Base-by-base conservation (phyloP, 345 rosid species). In the Diplotaxis tenuifolia region DNA sequence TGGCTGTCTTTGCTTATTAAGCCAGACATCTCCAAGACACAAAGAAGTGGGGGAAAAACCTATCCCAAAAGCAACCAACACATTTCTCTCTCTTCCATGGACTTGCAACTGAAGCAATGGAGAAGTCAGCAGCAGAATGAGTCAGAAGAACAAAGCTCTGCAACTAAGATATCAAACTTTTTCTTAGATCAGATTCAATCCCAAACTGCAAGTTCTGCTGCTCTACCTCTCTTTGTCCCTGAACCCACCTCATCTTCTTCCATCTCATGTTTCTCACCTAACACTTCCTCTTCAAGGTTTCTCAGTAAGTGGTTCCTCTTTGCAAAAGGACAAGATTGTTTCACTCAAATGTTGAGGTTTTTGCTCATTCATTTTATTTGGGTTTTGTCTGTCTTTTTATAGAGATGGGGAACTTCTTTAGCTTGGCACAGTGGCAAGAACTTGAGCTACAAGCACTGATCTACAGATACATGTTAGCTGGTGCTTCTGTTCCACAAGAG, bases 71-170 rank as follows among this genome's bases (percentile, higher is more conserved):
- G 76, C 73, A 71, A 71, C 75, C 75, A 82, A 82, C 70, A 75
- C 70, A 68, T 68, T 32, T 75, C 23, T 75, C 62, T 73, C 62
- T 70, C 76, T 67, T 69, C 74, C 70, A 67, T 91, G 99, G 96
- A 94, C 85, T 89, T 84, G 79, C 88, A 86, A 82, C 86, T 87
- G 88, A 92, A 92, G 81, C 93, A 89, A 84, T 85, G 99, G 97
- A 84, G 89, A 81, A 85, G 77, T 84, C 83, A 87, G 75, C 74
- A 62, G 70, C 74, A 75, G 70, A 75, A 62, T 72, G 83, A 79
- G 89, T 84, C 94, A 87, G 88, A 84, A 57, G 85, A 84, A 72
- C 87, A 81, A 42, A 75, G 36, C 7, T 61, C 88, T 77, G 72
- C 80, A 79, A 83, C 84, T 62, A 88, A 94, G 87, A 84, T 84